Evolutionary conservation across 1,284 basidiomycete genomes (phyloP).

Genomic region (Cystobasidiaceae sp.): DNA sequence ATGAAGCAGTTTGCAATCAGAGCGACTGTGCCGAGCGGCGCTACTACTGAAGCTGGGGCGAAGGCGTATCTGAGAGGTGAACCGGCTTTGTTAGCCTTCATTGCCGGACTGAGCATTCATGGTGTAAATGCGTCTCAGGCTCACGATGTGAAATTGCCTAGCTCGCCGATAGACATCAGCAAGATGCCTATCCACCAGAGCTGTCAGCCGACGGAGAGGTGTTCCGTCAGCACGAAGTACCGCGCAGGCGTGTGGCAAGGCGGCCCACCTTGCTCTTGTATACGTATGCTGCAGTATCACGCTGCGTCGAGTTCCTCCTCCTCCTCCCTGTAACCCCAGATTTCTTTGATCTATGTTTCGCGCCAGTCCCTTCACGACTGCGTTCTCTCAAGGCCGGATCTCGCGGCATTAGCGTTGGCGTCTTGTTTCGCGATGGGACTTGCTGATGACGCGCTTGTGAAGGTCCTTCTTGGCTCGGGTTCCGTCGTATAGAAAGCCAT

Average conservation of each 20-base stretch:
- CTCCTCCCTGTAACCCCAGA: not conserved
- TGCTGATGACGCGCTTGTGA: too few relatives aligned
- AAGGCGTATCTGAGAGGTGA: constrained; percentile 62
- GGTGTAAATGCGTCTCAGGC: not conserved
- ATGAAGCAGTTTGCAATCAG: constrained; percentile 92
- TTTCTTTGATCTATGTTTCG: not conserved
- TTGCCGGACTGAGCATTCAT: not conserved
- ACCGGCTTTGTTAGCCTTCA: not conserved
- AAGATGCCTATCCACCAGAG: constrained; percentile 88
- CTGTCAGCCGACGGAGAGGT: constrained; percentile 9
- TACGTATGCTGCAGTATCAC: not conserved
- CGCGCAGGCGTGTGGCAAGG: too few relatives aligned
- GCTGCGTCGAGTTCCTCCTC: not conserved
- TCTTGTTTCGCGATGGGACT: too few relatives aligned
- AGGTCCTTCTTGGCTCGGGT: too few relatives aligned
- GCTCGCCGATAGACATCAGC: constrained; percentile 86
- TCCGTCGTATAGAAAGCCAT: not conserved
- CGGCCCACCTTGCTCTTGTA: constrained; percentile 19
- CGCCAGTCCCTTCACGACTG: not conserved
- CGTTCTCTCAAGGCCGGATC: not conserved
- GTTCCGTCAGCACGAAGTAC: not conserved
- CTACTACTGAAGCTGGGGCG: constrained; percentile 88
- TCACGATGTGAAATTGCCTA: constrained; percentile 70
- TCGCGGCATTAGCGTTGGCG: not conserved
- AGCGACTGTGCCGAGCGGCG: constrained; percentile 64